These are phyloP conservation scores for Cystobasidium ongulense DNA, from an alignment of 768 basidiomycete genomes.

Conservation along the genomic window DNA sequence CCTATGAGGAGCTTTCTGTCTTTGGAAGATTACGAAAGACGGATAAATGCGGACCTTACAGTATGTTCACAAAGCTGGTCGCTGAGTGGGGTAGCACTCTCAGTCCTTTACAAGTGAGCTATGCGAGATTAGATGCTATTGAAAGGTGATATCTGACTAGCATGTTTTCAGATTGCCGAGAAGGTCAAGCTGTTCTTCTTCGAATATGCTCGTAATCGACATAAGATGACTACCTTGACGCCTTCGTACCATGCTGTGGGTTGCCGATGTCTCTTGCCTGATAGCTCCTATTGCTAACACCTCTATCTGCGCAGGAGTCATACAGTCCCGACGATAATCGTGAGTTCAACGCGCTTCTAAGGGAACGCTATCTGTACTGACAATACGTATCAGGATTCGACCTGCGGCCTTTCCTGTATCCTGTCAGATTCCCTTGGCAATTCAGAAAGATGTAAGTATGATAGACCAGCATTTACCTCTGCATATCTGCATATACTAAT, in stretches of 20 bases:
- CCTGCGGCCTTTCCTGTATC: slow-evolving; percentile 90
- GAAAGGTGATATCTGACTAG: not conserved
- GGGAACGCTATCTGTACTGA: slow-evolving; percentile 31
- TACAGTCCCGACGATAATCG: slow-evolving; percentile 96
- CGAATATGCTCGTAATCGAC: slow-evolving; percentile 82
- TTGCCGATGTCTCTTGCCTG: slow-evolving; percentile 33
- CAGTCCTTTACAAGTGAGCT: slow-evolving; percentile 67
- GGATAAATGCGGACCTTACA: slow-evolving; percentile 95
- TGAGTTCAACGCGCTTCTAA: slow-evolving; percentile 47
- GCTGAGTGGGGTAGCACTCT: slow-evolving; percentile 84
- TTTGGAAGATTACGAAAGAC: slow-evolving; percentile 89
- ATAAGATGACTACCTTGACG: slow-evolving; percentile 97
- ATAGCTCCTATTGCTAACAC: not conserved
- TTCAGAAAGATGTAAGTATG: slow-evolving; percentile 66
- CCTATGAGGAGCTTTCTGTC: slow-evolving; percentile 75
- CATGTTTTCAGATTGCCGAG: slow-evolving; percentile 68
- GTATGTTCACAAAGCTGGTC: slow-evolving; percentile 89
- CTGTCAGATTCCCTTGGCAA: slow-evolving; percentile 90
- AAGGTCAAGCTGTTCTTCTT: slow-evolving; percentile 98
- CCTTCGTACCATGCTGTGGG: slow-evolving; percentile 87
- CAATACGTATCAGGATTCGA: slow-evolving; percentile 64
- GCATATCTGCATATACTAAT: not conserved
- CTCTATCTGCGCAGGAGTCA: slow-evolving; percentile 60
- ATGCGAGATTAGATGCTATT: not conserved
- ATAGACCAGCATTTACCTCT: not conserved